Evolutionary conservation across 352 stramenopile genomes (phyloP).

Genomic region (Saprolegnia diclina): DNA sequence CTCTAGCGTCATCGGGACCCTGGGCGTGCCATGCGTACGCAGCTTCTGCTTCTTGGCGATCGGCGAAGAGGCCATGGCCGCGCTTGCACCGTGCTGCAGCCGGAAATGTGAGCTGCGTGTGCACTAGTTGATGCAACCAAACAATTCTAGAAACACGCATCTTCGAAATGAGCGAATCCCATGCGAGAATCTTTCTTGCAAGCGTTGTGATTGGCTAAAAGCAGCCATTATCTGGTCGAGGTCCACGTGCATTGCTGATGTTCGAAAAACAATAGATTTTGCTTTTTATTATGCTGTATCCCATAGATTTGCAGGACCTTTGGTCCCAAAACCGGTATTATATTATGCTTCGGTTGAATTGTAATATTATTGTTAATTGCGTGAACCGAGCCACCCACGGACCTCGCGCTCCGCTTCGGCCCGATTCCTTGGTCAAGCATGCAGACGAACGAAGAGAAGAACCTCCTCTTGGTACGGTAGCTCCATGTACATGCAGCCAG

Average conservation of each 20-base stretch:
- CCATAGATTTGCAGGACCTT: no score
- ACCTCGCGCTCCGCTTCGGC: neutral
- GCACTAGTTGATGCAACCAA: no score
- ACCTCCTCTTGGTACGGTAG: slow-evolving; percentile 22
- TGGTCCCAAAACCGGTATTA: neutral
- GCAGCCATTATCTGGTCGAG: neutral
- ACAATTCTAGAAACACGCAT: neutral
- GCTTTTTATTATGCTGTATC: no score
- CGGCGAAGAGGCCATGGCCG: slow-evolving; percentile 18
- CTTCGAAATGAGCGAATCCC: neutral
- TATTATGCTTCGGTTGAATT: neutral
- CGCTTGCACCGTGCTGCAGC: no score
- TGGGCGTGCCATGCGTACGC: slow-evolving; percentile 31
- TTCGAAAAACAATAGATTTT: no score
- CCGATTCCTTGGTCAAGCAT: slow-evolving; percentile 3
- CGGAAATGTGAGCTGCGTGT: no score
- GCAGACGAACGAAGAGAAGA: slow-evolving; percentile 26
- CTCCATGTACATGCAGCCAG: neutral
- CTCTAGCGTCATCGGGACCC: slow-evolving; percentile 40
- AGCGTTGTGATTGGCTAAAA: neutral
- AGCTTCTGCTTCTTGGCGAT: slow-evolving; percentile 28
- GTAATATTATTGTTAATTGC: neutral
- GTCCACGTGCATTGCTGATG: neutral
- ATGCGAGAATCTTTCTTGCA: neutral
- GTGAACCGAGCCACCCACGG: neutral